Evolutionary conservation across 2,329 filamentous ascomycete species (phyloP).

Genomic region (Aspergillus sp.): DNA sequence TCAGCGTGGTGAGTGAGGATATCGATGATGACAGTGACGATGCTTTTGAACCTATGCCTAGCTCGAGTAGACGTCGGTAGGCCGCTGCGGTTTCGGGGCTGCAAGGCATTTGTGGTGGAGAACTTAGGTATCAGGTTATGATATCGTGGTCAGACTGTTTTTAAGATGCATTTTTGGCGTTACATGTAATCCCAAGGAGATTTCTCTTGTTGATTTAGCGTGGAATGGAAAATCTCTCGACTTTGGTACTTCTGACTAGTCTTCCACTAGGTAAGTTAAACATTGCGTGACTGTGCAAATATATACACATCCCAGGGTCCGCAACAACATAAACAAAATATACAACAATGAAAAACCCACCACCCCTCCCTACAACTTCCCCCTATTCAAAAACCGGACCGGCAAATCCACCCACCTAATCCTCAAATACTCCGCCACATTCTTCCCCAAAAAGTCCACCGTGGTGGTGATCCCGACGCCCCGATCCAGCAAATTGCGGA

Average conservation of each 20-base stretch:
- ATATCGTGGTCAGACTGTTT: not conserved
- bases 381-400: conserved; percentile 28
- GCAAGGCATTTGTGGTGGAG: too few species aligned
- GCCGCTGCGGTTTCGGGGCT: not conserved
- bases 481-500: conserved; percentile 36
- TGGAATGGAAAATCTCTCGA: not conserved
- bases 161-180: not conserved
- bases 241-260: not conserved
- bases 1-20: conserved; percentile 41
- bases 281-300: too few species aligned
- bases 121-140: not conserved
- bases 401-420: conserved; percentile 35
- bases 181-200: not conserved
- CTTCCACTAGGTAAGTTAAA: too few species aligned
- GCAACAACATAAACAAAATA: not conserved
- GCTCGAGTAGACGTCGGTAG: conserved; percentile 26
- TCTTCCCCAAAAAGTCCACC: conserved; percentile 41
- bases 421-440: conserved; percentile 37
- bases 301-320: too few species aligned
- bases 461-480: conserved; percentile 33
- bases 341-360: not conserved
- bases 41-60: conserved; percentile 45
- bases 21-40: conserved; percentile 44
- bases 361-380: conserved; percentile 20
- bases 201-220: not conserved